Evolutionary conservation across 148 eudicot genomes (phyloP), one percentile per base, ranked within the genome.

Genomic region (Persicaria tinctoria): DNA sequence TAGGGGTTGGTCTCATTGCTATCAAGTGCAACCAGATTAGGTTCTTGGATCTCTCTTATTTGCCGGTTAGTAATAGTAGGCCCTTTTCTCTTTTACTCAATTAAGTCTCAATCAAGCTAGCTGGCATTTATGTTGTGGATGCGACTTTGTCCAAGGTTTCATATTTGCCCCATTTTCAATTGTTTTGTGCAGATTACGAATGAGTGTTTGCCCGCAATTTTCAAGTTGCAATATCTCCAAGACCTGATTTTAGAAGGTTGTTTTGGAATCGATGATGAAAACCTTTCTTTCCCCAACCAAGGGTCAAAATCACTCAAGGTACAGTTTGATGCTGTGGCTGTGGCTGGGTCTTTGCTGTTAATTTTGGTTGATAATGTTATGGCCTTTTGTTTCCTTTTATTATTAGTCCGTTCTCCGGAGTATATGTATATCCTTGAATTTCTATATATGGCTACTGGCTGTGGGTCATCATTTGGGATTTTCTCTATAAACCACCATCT

Each of bases 191-290:
- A 94, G 98, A 90, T 94, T 75, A 91, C 97, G 17, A 84, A 85
- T 68, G 87, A 87, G 80, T 88, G 97, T 83, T 79, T 94, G 73
- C 85, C 88, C 38, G 88, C 87, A 32, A 85, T 94, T 76, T 74
- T 91, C 82, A 86, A 90, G 81, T 69, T 94, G 77, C 89, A 85
- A 79, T 56, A 79, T 81, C 90, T 94, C 13, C 92, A 94, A 79
- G 88, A 88, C 71, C 83, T 94, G 83, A 83, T 85, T 75, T 83
- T 94, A 51, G 97, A 94, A 89, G 98, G 97, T 41, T 94, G 98
- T 76, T 88, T 81, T 79, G 95, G 93, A n/a, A 85, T 94, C 50
- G 88, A 90, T 75, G 96, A 90, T 79, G 89, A 86, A 51, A 86
- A 91, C 80, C 90, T 94, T 78, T 75, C 84, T 51, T 79, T 79